phyloP scores from a whole-genome alignment of 208 protist species.

The Leishmania aethiopica region DNA sequence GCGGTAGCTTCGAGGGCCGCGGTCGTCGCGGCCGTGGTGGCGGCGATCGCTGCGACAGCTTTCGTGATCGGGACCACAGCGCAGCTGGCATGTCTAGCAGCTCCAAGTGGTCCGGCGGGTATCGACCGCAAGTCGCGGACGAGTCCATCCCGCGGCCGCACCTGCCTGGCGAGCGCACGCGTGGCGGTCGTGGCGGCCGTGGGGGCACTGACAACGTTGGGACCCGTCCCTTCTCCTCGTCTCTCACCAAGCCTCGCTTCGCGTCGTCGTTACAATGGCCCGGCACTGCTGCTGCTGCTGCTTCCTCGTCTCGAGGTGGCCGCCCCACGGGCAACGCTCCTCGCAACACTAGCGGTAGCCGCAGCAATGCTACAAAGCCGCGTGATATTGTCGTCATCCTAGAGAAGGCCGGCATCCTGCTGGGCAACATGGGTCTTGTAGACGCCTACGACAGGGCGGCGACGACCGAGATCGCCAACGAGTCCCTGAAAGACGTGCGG shows the following conservation, averaged over 20 bases:
- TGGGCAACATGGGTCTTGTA: constrained; percentile 76
- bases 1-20: constrained; percentile 14
- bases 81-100: constrained; percentile 40
- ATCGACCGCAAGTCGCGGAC: constrained; percentile 57
- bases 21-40: constrained; percentile 18
- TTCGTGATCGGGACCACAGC: constrained; percentile 32
- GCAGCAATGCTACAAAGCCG: constrained; percentile 22
- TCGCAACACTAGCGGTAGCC: constrained; percentile 11
- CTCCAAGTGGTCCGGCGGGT: constrained; percentile 35
- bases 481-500: constrained; percentile 72
- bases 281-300: constrained; percentile 2
- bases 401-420: constrained; percentile 80
- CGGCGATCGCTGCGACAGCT: constrained; percentile 13
- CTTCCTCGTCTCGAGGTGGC: constrained; percentile 1
- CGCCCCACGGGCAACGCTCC: constrained; percentile 3
- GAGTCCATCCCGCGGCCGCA: constrained; percentile 43
- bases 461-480: constrained; percentile 81
- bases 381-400: constrained; percentile 86
- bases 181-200: not conserved
- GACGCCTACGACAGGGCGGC: constrained; percentile 84
- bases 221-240: constrained; percentile 10
- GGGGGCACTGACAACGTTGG: constrained; percentile 5
- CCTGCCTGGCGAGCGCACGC: constrained; percentile 22
- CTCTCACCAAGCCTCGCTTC: not conserved
- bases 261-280: not conserved